A percentile compares a stretch with the other conserved stretches of the same genome.
Conservation (phyloP, 2,329 filamentous ascomycete genomes). For the Verticillium longisporum region DNA sequence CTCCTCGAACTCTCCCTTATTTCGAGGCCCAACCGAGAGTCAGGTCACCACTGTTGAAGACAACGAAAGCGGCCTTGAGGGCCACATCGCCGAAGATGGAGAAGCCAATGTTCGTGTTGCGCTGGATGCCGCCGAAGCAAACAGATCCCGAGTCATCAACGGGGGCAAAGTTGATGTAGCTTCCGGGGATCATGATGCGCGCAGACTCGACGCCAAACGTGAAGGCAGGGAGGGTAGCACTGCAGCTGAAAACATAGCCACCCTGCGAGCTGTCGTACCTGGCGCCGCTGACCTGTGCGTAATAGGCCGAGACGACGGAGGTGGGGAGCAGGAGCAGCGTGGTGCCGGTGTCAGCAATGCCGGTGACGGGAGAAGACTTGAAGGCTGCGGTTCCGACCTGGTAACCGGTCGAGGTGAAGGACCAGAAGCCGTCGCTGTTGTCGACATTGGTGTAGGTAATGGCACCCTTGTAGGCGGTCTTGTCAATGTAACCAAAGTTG, state of each 20-base stretch:
- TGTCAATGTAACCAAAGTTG: slow-evolving; percentile 45
- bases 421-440: slow-evolving; percentile 55
- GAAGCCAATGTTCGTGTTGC: slow-evolving; percentile 20
- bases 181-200: slow-evolving; percentile 35
- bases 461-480: slow-evolving; percentile 44
- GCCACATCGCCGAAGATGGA: slow-evolving; percentile 59
- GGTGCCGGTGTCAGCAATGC: slow-evolving; percentile 18
- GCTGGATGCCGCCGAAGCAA: slow-evolving; percentile 58
- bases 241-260: slow-evolving; percentile 35
- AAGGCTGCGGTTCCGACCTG: slow-evolving; percentile 11
- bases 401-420: slow-evolving; percentile 33
- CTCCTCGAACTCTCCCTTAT: neutral
- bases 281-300: slow-evolving; percentile 15
- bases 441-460: slow-evolving; percentile 52
- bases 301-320: slow-evolving; percentile 16
- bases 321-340: slow-evolving; percentile 18
- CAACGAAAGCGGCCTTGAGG: slow-evolving; percentile 55
- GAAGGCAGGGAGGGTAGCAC: slow-evolving; percentile 31
- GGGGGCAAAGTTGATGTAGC: slow-evolving; percentile 33
- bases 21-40: slow-evolving; percentile 31
- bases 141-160: slow-evolving; percentile 24
- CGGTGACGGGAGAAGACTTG: slow-evolving; percentile 9
- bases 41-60: slow-evolving; percentile 41
- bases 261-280: slow-evolving; percentile 14
- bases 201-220: slow-evolving; percentile 33